Evolutionary conservation across 106 monocot genomes (phyloP).

Genomic region (Dendrobium officinale): DNA sequence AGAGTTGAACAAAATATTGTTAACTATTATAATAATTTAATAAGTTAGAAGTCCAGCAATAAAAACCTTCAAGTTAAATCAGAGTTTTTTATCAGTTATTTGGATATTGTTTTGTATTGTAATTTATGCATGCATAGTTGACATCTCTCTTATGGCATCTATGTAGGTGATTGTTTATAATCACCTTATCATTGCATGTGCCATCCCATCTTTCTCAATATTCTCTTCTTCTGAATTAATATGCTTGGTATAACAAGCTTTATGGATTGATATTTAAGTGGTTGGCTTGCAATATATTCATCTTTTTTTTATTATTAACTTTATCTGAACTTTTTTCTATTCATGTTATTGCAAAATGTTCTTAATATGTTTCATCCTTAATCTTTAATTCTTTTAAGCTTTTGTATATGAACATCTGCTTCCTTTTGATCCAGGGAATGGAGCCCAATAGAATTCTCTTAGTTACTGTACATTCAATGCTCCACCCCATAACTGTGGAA

Average conservation of each 20-base stretch:
- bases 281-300: too few species aligned
- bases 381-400: background rate
- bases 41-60: too few species aligned
- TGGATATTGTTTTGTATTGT: too few species aligned
- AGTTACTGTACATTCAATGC: conserved; percentile 84
- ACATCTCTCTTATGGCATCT: background rate
- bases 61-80: too few species aligned
- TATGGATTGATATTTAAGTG: background rate
- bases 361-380: background rate
- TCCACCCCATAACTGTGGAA: conserved; percentile 88
- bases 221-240: background rate
- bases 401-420: conserved; percentile 26
- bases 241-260: background rate
- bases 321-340: background rate
- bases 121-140: too few species aligned
- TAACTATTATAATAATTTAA: too few species aligned
- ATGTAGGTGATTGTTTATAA: background rate
- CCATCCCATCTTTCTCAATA: background rate
- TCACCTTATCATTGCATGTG: background rate
- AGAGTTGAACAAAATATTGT: too few species aligned
- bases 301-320: background rate
- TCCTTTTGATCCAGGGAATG: conserved; percentile 54
- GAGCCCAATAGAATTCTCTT: conserved; percentile 89
- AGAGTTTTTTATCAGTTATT: too few species aligned
- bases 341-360: background rate